Conservation (phyloP, 495 filamentous ascomycete genomes). For the Penicillium goetzii region DNA sequence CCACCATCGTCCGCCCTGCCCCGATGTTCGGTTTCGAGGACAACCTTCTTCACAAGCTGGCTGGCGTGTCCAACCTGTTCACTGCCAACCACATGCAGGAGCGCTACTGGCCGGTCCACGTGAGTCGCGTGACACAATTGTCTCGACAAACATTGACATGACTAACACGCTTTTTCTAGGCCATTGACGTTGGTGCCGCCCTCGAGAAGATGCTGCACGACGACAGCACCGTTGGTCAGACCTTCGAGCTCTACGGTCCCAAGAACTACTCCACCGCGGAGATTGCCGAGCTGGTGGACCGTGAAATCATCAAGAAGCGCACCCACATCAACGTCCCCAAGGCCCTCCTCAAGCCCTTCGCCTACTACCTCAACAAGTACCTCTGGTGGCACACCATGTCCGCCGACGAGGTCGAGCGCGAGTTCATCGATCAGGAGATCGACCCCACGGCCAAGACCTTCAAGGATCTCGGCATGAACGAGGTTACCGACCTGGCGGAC, state of each 20-base stretch:
- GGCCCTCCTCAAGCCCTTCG: constrained; percentile 68
- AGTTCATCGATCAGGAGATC: constrained; percentile 93
- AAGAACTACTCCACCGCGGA: constrained; percentile 89
- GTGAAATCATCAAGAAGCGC: constrained; percentile 87
- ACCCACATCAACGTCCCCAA: constrained; percentile 93
- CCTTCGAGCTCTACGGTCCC: constrained; percentile 93
- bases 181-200: constrained; percentile 83
- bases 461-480: constrained; percentile 81
- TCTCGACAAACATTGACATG: not conserved
- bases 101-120: constrained; percentile 89
- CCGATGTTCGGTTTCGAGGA: constrained; percentile 96
- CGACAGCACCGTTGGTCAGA: constrained; percentile 86
- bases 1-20: constrained; percentile 93
- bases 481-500: constrained; percentile 77
- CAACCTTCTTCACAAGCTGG: constrained; percentile 83
- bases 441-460: constrained; percentile 93
- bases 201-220: constrained; percentile 88
- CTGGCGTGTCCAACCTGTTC: constrained; percentile 74
- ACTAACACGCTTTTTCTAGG: constrained; percentile 49
- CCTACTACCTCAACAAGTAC: constrained; percentile 70
- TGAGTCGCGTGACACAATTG: constrained; percentile 46
- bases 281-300: constrained; percentile 84
- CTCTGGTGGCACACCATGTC: constrained; percentile 88
- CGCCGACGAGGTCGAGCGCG: constrained; percentile 86
- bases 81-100: constrained; percentile 93